Conservation (phyloP, 352 stramenopile genomes). For the Globisporangium paddicum region DNA sequence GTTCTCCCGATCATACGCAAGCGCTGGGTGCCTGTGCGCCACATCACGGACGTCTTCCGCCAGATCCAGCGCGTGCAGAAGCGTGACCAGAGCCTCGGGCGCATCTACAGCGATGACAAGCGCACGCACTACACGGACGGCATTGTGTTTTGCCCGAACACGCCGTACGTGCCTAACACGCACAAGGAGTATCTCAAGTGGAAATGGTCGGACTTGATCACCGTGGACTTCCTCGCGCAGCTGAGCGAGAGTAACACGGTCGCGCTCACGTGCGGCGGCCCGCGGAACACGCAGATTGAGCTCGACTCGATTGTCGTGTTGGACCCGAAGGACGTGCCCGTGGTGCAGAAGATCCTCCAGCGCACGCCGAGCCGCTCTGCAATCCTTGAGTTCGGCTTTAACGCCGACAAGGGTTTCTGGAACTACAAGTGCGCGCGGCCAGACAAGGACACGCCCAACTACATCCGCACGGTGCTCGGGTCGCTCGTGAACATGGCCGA, state of each 20-base stretch:
- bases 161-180: constrained; percentile 78
- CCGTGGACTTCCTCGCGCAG: constrained; percentile 77
- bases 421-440: constrained; percentile 87
- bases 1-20: constrained; percentile 80
- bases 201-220: constrained; percentile 91
- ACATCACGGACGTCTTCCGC: constrained; percentile 81
- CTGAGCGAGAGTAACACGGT: constrained; percentile 57
- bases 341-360: constrained; percentile 62
- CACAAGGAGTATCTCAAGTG: constrained; percentile 90
- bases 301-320: constrained; percentile 81
- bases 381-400: constrained; percentile 86
- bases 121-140: constrained; percentile 87
- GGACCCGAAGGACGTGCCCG: constrained; percentile 65
- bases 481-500: constrained; percentile 91
- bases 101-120: constrained; percentile 82
- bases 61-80: constrained; percentile 78
- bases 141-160: constrained; percentile 88
- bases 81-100: constrained; percentile 66
- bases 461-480: constrained; percentile 87
- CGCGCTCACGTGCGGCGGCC: constrained; percentile 65
- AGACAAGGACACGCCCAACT: constrained; percentile 88
- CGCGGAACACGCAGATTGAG: constrained; percentile 73
- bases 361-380: constrained; percentile 52
- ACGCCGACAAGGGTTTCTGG: constrained; percentile 85
- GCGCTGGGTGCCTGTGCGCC: constrained; percentile 73